Conservation (phyloP, 495 filamentous ascomycete species). For the Daldinia grandis region DNA sequence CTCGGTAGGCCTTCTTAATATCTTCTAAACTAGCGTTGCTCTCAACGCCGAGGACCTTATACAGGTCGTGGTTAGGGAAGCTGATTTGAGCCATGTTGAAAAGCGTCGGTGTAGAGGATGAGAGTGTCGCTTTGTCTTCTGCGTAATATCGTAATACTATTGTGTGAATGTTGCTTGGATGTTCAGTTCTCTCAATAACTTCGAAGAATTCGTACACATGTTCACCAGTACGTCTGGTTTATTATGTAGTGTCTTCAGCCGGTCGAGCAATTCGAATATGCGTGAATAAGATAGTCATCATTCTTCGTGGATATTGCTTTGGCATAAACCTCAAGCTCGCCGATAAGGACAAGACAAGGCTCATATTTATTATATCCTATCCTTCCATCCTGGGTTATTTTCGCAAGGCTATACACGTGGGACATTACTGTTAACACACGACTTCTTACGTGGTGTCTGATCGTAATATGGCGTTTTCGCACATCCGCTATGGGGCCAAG, state of each 20-base stretch:
- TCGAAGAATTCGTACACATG: background rate
- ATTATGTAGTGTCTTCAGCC: background rate
- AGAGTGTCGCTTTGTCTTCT: background rate
- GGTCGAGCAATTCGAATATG: background rate
- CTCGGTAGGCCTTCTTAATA: constrained; percentile 35
- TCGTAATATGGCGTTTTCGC: background rate
- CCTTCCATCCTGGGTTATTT: background rate
- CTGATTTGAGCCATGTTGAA: constrained; percentile 16
- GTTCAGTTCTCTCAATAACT: background rate
- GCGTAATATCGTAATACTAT: background rate
- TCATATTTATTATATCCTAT: constrained; percentile 12
- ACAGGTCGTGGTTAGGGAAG: constrained; percentile 30
- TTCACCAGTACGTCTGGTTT: background rate
- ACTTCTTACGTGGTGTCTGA: constrained; percentile 21
- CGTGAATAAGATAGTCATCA: background rate
- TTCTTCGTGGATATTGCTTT: constrained; percentile 3
- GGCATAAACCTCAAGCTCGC: background rate
- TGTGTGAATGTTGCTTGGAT: background rate
- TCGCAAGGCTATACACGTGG: constrained; percentile 28
- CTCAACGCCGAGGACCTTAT: constrained; percentile 27
- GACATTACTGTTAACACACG: constrained; percentile 11
- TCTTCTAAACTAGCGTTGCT: constrained; percentile 20
- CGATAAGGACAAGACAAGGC: background rate
- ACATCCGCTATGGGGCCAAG: constrained; percentile 21
- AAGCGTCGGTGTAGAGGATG: background rate